Evolutionary conservation across 1,284 basidiomycete species (phyloP).

Genomic region (Albatrellus sp.): DNA sequence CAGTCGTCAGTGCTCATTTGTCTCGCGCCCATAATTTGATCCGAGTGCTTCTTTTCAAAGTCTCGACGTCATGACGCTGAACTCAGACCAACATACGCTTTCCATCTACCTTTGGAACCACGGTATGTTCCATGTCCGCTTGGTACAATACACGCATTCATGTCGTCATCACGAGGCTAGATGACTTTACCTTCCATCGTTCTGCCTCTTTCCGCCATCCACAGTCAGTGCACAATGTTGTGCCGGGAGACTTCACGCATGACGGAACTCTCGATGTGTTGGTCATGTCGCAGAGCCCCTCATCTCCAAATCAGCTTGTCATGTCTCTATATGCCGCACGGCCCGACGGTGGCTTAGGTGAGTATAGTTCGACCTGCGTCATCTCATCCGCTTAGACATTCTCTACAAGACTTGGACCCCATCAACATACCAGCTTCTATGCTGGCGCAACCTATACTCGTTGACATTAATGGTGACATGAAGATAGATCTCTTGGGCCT

Average conservation of each 20-base stretch:
- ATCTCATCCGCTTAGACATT: not conserved
- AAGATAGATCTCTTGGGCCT: slow-evolving; percentile 80
- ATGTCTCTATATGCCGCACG: slow-evolving; percentile 60
- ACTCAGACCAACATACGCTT: slow-evolving; percentile 60
- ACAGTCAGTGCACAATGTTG: slow-evolving; percentile 56
- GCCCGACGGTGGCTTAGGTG: slow-evolving; percentile 58
- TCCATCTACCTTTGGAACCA: slow-evolving; percentile 79
- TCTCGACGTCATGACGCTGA: slow-evolving; percentile 73
- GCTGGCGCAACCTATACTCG: slow-evolving; percentile 69
- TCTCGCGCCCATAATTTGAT: not conserved
- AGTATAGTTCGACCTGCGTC: slow-evolving; percentile 15
- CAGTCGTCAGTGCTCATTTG: slow-evolving; percentile 59
- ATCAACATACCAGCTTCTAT: slow-evolving; percentile 53
- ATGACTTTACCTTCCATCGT: slow-evolving; percentile 48
- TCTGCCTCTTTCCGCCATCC: slow-evolving; percentile 46
- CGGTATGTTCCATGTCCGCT: slow-evolving; percentile 31
- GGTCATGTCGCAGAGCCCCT: slow-evolving; percentile 60
- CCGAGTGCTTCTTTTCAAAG: slow-evolving; percentile 25
- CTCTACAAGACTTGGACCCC: slow-evolving; percentile 24
- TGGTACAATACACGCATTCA: not conserved
- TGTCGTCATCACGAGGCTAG: slow-evolving; percentile 19
- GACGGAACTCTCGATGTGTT: slow-evolving; percentile 86
- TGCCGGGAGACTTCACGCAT: slow-evolving; percentile 89
- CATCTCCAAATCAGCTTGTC: slow-evolving; percentile 34
- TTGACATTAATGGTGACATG: slow-evolving; percentile 84